Evolutionary conservation across 2,329 filamentous ascomycete genomes (phyloP).

Genomic region (Phialocephala subalpina): DNA sequence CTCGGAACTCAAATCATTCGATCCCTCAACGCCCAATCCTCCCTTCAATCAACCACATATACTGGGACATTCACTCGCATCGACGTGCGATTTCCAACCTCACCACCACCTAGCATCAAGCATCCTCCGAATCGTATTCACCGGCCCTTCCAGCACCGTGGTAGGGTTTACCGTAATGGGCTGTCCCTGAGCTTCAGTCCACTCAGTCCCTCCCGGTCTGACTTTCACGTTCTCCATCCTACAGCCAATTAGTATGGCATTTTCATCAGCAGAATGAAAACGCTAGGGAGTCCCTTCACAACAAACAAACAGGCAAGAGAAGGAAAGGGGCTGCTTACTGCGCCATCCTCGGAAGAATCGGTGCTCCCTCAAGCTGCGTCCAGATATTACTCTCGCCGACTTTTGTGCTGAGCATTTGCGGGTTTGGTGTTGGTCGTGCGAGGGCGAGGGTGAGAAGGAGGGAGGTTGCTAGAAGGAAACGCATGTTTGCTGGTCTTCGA

Average conservation of each 20-base stretch:
- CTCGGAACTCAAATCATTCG: not conserved
- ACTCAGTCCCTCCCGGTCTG: not conserved
- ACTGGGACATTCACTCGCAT: too few relatives aligned
- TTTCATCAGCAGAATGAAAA: too few relatives aligned
- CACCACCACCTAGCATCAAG: conserved; percentile 3
- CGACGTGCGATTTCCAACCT: not conserved
- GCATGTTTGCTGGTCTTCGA: not conserved
- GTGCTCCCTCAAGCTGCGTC: not conserved
- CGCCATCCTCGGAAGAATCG: not conserved
- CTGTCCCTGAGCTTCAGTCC: not conserved
- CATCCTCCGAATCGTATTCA: not conserved
- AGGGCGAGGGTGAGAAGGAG: not conserved
- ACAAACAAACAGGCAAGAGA: too few relatives aligned
- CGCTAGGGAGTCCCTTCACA: too few relatives aligned
- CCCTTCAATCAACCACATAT: too few relatives aligned
- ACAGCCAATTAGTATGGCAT: too few relatives aligned
- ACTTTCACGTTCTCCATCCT: not conserved
- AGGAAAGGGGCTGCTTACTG: too few relatives aligned
- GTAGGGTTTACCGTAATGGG: not conserved
- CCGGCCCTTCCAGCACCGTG: not conserved
- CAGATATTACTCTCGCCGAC: conserved; percentile 2
- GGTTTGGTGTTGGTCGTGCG: not conserved
- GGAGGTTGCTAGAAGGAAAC: not conserved
- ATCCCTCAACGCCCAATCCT: not conserved
- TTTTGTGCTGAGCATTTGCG: not conserved